Base-by-base conservation (phyloP, 1,284 basidiomycete species). In the Moniliella sp. region DNA sequence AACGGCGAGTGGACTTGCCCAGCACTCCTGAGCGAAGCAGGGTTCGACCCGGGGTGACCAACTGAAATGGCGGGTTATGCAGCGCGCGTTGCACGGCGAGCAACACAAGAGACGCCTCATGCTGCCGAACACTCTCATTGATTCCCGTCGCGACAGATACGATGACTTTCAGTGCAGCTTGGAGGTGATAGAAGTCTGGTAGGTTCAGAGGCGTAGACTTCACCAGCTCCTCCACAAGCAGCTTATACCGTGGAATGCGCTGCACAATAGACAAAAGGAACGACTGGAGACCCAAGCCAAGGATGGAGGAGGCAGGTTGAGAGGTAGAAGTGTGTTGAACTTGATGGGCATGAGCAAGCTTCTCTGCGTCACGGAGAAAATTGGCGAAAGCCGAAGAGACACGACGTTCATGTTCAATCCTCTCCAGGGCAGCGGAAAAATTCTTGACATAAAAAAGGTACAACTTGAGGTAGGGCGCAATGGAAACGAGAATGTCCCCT, bases 381-480 rank as follows among this genome's bases (percentile, higher is more conserved):
- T 32, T 32, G 12, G 38, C 44, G 28, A 59, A 59, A 3, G 42
- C 29, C 8, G 50, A 49, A 35, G 57, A 51, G 13, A 29, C 27
- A 27, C 44, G 43, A 27, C 48, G 45, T 31, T 57, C 56, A 10
- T 32, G 29, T 18, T 55, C 54, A 33, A 59, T 53, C 27, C 50
- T 44, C 26, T 46, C 43, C 14, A 59, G 40, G 1, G 56, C 43
- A 19, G 46, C 35, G 35, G 47, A 48, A 37, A 56, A 59, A 40
- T 59, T 56, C 40, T 59, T 53, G 37, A 56, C 55, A 34, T 43
- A 59, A 25, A 57, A 44, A 25, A 45, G 46, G 38, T 59, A 59
- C 52, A 59, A 51, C 34, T 57, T 59, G 29, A 59, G 37, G 34
- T 55, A 59, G 4, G 56, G 56, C n/a, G 45, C 52, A 5, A 59